Conservation (phyloP, 2,329 filamentous ascomycete genomes). For the Onygena corvina region DNA sequence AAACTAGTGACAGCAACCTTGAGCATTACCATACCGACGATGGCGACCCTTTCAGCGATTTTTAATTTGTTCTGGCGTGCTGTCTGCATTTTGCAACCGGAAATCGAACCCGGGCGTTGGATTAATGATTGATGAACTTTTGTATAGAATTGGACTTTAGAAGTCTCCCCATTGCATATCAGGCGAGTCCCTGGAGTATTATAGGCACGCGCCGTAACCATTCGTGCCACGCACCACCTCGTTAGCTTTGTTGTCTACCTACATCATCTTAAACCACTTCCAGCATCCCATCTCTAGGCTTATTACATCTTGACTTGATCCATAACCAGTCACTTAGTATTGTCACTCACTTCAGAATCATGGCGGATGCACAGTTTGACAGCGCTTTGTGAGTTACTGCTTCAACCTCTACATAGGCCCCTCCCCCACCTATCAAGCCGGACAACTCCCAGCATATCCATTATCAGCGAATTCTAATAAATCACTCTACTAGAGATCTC, state of each 20-base stretch:
- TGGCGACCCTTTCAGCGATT: not conserved
- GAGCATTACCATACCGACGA: not conserved
- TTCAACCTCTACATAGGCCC: not conserved
- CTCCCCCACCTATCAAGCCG: slow-evolving; percentile 14
- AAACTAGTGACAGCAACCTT: not conserved
- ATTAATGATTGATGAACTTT: not conserved
- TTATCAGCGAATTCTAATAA: slow-evolving; percentile 4
- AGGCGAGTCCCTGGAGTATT: too few species aligned
- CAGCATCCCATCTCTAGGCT: not conserved
- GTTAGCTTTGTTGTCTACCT: not conserved
- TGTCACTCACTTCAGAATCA: slow-evolving; percentile 13
- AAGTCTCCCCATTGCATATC: too few species aligned
- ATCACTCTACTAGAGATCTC: slow-evolving; percentile 59
- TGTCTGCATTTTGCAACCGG: too few species aligned
- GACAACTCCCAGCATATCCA: not conserved
- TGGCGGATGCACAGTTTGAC: slow-evolving; percentile 40
- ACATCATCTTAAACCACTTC: not conserved
- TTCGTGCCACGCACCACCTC: not conserved
- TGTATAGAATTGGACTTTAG: not conserved
- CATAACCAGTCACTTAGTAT: not conserved
- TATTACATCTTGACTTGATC: not conserved
- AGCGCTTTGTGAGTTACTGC: slow-evolving; percentile 36
- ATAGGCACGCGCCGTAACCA: not conserved
- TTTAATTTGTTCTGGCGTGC: not conserved
- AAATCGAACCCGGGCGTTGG: too few species aligned